Conservation (phyloP, 2,329 filamentous ascomycete genomes). For the Bipolaris victoriae region DNA sequence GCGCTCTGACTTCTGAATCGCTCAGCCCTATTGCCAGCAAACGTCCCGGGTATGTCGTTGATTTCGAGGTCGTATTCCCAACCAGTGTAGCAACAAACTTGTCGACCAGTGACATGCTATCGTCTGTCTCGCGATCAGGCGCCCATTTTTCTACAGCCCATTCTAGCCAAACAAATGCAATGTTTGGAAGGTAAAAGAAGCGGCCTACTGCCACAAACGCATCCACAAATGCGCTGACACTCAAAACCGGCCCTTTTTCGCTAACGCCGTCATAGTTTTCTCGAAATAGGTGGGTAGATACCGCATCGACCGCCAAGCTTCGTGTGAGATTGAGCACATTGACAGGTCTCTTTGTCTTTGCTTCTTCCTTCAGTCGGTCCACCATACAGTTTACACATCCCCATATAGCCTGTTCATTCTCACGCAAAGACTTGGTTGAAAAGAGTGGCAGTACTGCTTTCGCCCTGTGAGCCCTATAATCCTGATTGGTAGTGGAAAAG, state of each 20-base stretch:
- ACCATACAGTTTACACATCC: constrained; percentile 54
- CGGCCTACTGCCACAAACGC: constrained; percentile 61
- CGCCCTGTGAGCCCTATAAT: constrained; percentile 53
- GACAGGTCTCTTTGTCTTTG: constrained; percentile 40
- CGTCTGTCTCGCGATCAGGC: constrained; percentile 40
- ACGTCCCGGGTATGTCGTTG: constrained; percentile 57
- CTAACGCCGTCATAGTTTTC: constrained; percentile 57
- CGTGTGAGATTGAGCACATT: constrained; percentile 59
- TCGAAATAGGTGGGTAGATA: constrained; percentile 61
- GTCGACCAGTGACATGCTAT: constrained; percentile 52
- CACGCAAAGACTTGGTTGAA: constrained; percentile 54
- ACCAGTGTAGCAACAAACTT: constrained; percentile 53
- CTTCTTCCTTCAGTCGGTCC: constrained; percentile 47
- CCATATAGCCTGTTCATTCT: constrained; percentile 50
- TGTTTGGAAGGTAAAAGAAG: constrained; percentile 60
- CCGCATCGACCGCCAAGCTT: constrained; percentile 60
- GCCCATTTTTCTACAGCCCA: constrained; percentile 46
- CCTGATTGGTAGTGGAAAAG: constrained; percentile 56
- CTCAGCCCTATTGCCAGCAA: constrained; percentile 55
- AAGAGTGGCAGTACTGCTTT: constrained; percentile 60
- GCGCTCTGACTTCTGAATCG: constrained; percentile 54
- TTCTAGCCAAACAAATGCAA: constrained; percentile 50
- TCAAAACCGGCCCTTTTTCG: constrained; percentile 45
- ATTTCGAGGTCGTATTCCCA: constrained; percentile 36
- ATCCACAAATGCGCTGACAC: constrained; percentile 60